Conservation (phyloP, 1,139 yeast species). For the Geotrichum candidum region DNA sequence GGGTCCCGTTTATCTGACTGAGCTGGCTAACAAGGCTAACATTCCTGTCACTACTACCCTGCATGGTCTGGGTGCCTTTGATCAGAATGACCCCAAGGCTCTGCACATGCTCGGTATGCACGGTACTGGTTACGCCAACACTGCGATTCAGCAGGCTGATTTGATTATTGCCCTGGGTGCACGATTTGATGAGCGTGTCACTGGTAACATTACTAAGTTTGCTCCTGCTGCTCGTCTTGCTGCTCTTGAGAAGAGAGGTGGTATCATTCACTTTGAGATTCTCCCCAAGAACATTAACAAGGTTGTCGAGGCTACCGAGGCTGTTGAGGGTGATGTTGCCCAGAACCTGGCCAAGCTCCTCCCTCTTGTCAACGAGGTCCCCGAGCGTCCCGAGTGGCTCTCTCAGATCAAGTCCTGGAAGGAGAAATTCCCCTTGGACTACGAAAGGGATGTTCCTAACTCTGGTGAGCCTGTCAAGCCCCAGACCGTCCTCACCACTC, state of each 20-base stretch:
- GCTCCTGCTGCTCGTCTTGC: constrained; percentile 93
- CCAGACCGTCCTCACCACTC: constrained; percentile 78
- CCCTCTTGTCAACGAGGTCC: constrained; percentile 60
- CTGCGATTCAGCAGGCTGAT: constrained; percentile 91
- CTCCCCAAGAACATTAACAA: constrained; percentile 95
- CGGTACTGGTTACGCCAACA: constrained; percentile 91
- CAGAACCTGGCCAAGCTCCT: constrained; percentile 64
- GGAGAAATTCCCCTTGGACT: constrained; percentile 75
- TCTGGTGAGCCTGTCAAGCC: constrained; percentile 77
- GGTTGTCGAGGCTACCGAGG: constrained; percentile 95
- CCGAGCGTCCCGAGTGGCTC: constrained; percentile 75
- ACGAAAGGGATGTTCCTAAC: constrained; percentile 54
- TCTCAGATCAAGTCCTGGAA: constrained; percentile 73
- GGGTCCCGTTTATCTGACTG: constrained; percentile 74
- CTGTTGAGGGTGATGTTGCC: constrained; percentile 93
- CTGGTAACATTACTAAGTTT: constrained; percentile 76
- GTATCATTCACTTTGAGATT: constrained; percentile 92
- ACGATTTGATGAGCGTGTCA: constrained; percentile 96
- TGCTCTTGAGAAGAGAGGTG: constrained; percentile 84
- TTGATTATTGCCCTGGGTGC: constrained; percentile 92
- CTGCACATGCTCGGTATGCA: constrained; percentile 98
- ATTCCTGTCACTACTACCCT: constrained; percentile 95
- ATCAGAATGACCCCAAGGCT: constrained; percentile 85
- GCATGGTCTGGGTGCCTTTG: constrained; percentile 91
- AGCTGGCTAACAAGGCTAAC: constrained; percentile 80